Evolutionary conservation across 139 green algal species (phyloP).

Genomic region (Pycnococcus provasolii): DNA sequence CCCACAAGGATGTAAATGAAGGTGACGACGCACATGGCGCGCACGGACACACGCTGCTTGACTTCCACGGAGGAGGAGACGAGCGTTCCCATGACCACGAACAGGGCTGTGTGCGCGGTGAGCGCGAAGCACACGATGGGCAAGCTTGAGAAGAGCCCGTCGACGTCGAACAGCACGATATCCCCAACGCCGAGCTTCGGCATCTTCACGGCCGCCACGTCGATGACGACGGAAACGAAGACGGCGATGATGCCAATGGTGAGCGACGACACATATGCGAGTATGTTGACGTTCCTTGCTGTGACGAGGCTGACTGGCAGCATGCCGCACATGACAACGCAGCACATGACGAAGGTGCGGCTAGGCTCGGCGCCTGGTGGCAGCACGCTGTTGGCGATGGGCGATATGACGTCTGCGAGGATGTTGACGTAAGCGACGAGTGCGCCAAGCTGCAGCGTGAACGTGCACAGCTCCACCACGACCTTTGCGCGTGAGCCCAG

Average conservation of each 20-base stretch:
- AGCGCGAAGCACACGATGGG: neutral
- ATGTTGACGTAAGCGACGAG: constrained; percentile 2
- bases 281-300: neutral
- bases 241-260: neutral
- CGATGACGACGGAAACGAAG: neutral
- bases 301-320: neutral
- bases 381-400: neutral
- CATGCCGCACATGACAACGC: neutral
- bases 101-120: neutral
- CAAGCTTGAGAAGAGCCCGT: neutral
- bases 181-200: neutral
- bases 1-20: neutral
- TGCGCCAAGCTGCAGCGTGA: neutral
- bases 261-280: neutral
- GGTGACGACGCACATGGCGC: neutral
- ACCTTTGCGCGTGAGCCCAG: neutral
- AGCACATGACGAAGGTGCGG: neutral
- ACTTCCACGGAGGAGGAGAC: neutral
- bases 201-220: neutral
- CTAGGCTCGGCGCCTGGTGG: neutral
- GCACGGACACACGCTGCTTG: too few relatives aligned
- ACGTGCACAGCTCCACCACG: neutral
- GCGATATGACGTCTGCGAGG: constrained; percentile 1
- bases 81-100: neutral
- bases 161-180: neutral